phyloP scores from a whole-genome alignment of 495 filamentous ascomycete genomes.

The Penicillium silybi region DNA sequence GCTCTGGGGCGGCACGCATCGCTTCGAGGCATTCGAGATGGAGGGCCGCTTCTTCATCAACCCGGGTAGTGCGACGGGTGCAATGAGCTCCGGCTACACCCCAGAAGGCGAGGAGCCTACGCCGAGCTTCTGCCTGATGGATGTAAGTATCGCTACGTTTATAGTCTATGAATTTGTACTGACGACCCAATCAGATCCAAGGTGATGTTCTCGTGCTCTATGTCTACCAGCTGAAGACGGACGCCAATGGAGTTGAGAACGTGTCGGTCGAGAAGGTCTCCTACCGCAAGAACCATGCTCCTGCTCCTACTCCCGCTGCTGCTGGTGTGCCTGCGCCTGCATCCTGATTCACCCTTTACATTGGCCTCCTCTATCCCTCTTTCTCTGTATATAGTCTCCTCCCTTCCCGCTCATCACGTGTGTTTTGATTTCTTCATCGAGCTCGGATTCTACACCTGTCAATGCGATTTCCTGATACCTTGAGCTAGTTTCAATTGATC shows the following conservation, averaged over 20 bases:
- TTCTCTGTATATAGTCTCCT: constrained; percentile 33
- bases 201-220: constrained; percentile 95
- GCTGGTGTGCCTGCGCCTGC: background rate
- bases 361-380: background rate
- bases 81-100: constrained; percentile 69
- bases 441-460: constrained; percentile 5
- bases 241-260: constrained; percentile 81
- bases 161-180: background rate
- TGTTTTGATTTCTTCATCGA: background rate
- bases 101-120: constrained; percentile 74
- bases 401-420: constrained; percentile 13
- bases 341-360: background rate
- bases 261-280: constrained; percentile 98
- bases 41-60: constrained; percentile 99
- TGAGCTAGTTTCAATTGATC: background rate
- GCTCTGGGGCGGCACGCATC: constrained; percentile 95
- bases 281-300: constrained; percentile 73
- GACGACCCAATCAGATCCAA: constrained; percentile 65
- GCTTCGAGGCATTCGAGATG: constrained; percentile 97
- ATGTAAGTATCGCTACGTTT: constrained; percentile 59
- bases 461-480: constrained; percentile 21
- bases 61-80: constrained; percentile 90
- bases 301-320: constrained; percentile 22
- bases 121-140: constrained; percentile 98
- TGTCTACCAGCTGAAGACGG: constrained; percentile 92